phyloP scores from a whole-genome alignment of 2,329 filamentous ascomycete species.

The Aspergillus caelatus region DNA sequence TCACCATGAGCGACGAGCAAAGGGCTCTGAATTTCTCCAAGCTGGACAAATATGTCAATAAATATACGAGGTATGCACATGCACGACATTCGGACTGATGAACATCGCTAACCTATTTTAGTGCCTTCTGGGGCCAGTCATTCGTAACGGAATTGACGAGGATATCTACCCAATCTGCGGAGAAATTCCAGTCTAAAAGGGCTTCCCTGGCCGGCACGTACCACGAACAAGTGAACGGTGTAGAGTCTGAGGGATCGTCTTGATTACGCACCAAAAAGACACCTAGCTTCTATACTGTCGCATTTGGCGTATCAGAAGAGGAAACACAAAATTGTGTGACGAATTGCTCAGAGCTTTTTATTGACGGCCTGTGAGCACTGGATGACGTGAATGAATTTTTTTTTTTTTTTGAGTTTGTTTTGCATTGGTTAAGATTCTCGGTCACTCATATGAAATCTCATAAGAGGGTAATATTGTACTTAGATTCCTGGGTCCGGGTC shows the following conservation, averaged over 20 bases:
- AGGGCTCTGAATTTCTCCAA: conserved; percentile 86
- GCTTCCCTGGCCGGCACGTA: conserved; percentile 20
- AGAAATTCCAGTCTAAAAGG: conserved; percentile 40
- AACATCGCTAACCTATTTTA: conserved; percentile 35
- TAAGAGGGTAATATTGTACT: conserved; percentile 10
- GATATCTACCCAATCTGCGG: conserved; percentile 51
- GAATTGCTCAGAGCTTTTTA: conserved; percentile 26
- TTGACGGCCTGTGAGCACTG: conserved; percentile 25
- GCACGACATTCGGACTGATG: not conserved
- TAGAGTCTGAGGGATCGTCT: conserved; percentile 5
- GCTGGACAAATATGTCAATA: conserved; percentile 91
- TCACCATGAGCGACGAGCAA: conserved; percentile 92
- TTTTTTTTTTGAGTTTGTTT: conserved; percentile 10
- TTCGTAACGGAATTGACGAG: conserved; percentile 81
- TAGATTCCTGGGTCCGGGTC: conserved; percentile 9
- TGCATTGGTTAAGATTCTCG: conserved; percentile 13
- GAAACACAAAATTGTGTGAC: conserved; percentile 14
- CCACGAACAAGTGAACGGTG: conserved; percentile 22
- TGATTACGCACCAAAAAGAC: not conserved
- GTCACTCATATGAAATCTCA: conserved; percentile 12
- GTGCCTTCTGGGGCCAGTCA: conserved; percentile 92
- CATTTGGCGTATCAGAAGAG: not conserved
- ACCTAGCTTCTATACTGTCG: not conserved
- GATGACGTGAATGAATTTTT: conserved; percentile 27
- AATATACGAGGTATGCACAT: conserved; percentile 75